These are phyloP conservation scores for Carallia brachiata DNA, from an alignment of 345 rosid genomes.

Conservation along the genomic window DNA sequence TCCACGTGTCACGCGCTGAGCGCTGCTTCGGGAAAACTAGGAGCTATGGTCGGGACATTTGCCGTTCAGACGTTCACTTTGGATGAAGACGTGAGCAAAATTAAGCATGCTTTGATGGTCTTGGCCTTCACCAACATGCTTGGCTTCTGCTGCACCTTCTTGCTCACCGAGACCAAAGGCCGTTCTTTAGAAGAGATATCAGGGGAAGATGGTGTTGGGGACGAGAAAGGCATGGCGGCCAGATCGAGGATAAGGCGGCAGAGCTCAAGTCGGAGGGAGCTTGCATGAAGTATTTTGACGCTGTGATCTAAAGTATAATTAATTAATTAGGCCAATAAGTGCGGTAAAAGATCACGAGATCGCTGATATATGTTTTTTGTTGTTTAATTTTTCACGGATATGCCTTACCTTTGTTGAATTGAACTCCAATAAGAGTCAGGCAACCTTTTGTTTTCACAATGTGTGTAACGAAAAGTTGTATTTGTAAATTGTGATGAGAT, in stretches of 20 bases:
- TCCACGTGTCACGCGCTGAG: slow-evolving; percentile 59
- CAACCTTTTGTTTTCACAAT: too few relatives aligned
- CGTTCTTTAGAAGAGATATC: slow-evolving; percentile 58
- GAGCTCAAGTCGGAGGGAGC: too few relatives aligned
- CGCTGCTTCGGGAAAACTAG: slow-evolving; percentile 58
- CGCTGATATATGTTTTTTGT: too few relatives aligned
- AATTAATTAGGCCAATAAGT: too few relatives aligned
- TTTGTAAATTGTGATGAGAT: too few relatives aligned
- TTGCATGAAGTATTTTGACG: too few relatives aligned
- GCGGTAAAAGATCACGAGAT: too few relatives aligned
- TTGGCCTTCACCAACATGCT: slow-evolving; percentile 49
- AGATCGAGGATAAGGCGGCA: background rate
- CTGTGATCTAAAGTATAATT: too few relatives aligned
- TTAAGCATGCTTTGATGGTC: slow-evolving; percentile 29
- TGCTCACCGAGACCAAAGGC: slow-evolving; percentile 51
- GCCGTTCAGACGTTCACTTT: slow-evolving; percentile 40
- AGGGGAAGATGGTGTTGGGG: slow-evolving; percentile 44
- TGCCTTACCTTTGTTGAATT: too few relatives aligned
- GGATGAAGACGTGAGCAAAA: slow-evolving; percentile 3
- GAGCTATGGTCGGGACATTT: slow-evolving; percentile 56
- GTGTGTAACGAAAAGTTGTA: too few relatives aligned
- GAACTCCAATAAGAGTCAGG: too few relatives aligned
- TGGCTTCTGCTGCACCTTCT: slow-evolving; percentile 53
- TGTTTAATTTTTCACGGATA: too few relatives aligned
- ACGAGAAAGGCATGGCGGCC: slow-evolving; percentile 16